Evolutionary conservation across 495 filamentous ascomycete genomes (phyloP).

Genomic region (Ramalina intermedia): DNA sequence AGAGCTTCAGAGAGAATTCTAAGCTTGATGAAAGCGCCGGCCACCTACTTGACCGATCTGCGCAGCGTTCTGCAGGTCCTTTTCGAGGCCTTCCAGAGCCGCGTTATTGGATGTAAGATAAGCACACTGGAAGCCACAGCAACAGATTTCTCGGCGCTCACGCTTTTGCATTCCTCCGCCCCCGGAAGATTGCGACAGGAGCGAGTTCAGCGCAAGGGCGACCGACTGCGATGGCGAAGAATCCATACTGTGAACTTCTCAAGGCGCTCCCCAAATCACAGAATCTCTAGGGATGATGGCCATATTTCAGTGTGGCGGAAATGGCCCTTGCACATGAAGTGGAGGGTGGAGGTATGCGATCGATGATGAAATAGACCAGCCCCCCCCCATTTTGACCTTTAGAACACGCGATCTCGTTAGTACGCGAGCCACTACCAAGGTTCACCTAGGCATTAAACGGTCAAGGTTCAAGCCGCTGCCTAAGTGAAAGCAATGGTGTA

Average conservation of each 20-base stretch:
- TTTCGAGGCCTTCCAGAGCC: conserved; percentile 69
- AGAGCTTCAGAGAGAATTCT: not conserved
- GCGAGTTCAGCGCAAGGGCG: conserved; percentile 6
- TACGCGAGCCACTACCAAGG: no score
- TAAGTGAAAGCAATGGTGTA: no score
- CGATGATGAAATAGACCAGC: no score
- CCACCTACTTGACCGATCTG: conserved; percentile 68
- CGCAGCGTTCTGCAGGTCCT: conserved; percentile 72
- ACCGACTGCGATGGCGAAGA: not conserved
- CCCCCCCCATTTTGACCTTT: no score
- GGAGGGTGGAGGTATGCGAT: no score
- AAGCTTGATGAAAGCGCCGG: not conserved
- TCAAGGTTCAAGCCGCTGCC: no score
- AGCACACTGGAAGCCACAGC: conserved; percentile 74
- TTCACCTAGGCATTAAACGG: no score
- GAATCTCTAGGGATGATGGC: no score
- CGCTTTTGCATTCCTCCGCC: conserved; percentile 5
- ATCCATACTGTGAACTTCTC: not conserved
- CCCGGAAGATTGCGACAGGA: conserved; percentile 10
- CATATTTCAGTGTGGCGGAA: not conserved
- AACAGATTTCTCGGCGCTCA: conserved; percentile 37
- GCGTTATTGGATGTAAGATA: conserved; percentile 63
- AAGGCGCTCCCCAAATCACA: no score
- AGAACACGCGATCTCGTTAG: no score
- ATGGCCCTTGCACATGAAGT: no score